These are phyloP conservation scores for Lichtheimia corymbifera DNA, from an alignment of 371 early-diverging fungal species.

Conservation along the genomic window DNA sequence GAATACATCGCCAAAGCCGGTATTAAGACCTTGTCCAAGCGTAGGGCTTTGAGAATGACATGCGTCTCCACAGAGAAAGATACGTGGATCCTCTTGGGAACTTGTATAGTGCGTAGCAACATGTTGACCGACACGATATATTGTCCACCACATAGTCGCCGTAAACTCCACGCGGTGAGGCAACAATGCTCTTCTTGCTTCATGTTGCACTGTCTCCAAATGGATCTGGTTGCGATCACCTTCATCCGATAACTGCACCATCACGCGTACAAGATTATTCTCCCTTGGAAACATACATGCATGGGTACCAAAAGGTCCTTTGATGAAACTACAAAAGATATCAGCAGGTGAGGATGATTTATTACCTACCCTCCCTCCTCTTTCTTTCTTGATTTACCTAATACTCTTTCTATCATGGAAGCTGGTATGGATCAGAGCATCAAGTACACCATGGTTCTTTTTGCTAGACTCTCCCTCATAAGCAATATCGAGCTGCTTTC, in stretches of 20 bases:
- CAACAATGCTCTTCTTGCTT: constrained; percentile 41
- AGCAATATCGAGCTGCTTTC: constrained; percentile 30
- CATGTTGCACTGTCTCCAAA: constrained; percentile 40
- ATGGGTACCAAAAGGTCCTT: constrained; percentile 9
- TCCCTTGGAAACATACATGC: constrained; percentile 39
- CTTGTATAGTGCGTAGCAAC: constrained; percentile 19
- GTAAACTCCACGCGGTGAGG: constrained; percentile 43
- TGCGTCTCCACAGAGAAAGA: constrained; percentile 45
- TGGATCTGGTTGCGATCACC: constrained; percentile 40
- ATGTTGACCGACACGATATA: constrained; percentile 42
- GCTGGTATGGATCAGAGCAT: constrained; percentile 42
- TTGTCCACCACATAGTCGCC: constrained; percentile 41
- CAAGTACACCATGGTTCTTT: constrained; percentile 39
- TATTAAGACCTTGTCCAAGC: constrained; percentile 44
- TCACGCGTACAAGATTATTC: constrained; percentile 41
- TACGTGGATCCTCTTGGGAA: constrained; percentile 13
- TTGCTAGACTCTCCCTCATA: constrained; percentile 40
- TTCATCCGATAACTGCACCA: constrained; percentile 40
- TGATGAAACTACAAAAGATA: not conserved
- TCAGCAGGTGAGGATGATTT: not conserved
- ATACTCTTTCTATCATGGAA: constrained; percentile 39
- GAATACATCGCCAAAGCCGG: constrained; percentile 46
- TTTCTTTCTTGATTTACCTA: constrained; percentile 35
- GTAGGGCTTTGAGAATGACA: constrained; percentile 50
- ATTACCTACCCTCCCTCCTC: too few species aligned